Base-by-base conservation (phyloP, 768 basidiomycete species). In the Lentinula edodes region DNA sequence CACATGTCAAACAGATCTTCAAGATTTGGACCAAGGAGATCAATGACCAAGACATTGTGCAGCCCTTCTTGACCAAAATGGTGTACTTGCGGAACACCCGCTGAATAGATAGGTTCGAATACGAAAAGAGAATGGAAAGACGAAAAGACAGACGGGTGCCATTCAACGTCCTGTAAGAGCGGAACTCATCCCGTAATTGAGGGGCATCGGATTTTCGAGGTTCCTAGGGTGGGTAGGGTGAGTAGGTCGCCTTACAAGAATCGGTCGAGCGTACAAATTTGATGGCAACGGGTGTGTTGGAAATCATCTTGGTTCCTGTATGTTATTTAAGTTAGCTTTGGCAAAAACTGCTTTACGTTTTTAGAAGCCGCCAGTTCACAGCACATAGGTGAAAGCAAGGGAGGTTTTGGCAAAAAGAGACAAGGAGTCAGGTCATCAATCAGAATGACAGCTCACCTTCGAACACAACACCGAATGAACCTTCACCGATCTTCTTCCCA, bases 1-100 rank as follows among this genome's bases (percentile, higher is more conserved):
- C 95, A 98, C 93, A 97, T 95, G 75, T 98, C 96, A 71, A 99
- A 98, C 38, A 99, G 82, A 71, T 99, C 96, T 76, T 99, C 96
- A 48, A 99, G 78, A 68, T 95, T 96, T 20, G 96, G 96, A n/a
- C 96, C 97, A 13, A 99, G 82, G 35, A 99, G 81, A 76, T 99
- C 96, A 63, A 95, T 91, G 72, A 91, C 91, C 53, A 93, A 84
- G 61, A 92, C 93, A 74, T 99, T 99, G 78, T 99, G 97, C 45
- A 98, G 82, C 13, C 96, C 97, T 75, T 99, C 96, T 74, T 97
- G 95, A 52, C 96, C 96, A 69, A 98, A 99, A 80, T 99, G 91
- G 76, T 98, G 94, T 34, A 98, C 97, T 73, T 98, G 95, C 2
- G 96, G 96, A 58, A 99, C 92, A 59, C 96, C 96, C 65, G 87